Evolutionary conservation across 768 basidiomycete species (phyloP).

Genomic region (Daedaleopsis nitida): DNA sequence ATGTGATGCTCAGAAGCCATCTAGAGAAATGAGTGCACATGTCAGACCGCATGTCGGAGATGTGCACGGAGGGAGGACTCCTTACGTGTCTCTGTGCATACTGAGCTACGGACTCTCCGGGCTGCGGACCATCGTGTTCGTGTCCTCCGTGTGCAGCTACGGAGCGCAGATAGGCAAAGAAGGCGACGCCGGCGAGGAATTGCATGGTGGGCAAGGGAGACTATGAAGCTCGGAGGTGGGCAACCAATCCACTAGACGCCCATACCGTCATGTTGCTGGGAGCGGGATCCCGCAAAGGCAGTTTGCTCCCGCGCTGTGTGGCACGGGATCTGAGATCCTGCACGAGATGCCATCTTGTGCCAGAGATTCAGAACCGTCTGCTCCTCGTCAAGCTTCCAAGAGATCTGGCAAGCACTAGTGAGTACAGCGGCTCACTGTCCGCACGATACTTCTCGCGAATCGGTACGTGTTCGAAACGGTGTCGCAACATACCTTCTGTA

Average conservation of each 20-base stretch:
- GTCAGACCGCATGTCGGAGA: background rate
- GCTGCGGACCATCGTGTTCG: slow-evolving; percentile 46
- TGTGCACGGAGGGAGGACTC: slow-evolving; percentile 18
- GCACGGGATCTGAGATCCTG: background rate
- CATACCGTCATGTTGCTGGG: background rate
- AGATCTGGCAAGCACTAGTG: too few species aligned
- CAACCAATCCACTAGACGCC: background rate
- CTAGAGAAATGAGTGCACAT: slow-evolving; percentile 38
- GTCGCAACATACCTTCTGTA: too few species aligned
- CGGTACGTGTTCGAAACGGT: too few species aligned
- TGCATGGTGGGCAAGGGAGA: slow-evolving; percentile 41
- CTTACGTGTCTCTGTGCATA: slow-evolving; percentile 93
- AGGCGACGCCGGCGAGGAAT: slow-evolving; percentile 44
- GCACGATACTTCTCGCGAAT: too few species aligned
- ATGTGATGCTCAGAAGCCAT: slow-evolving; percentile 92
- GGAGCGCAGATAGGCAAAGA: slow-evolving; percentile 32
- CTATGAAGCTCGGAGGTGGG: background rate
- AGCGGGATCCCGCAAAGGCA: background rate
- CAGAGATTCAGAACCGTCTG: too few species aligned
- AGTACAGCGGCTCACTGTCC: too few species aligned
- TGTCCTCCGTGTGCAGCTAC: slow-evolving; percentile 66
- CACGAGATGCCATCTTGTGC: background rate
- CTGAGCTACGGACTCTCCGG: slow-evolving; percentile 68
- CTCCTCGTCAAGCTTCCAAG: too few species aligned
- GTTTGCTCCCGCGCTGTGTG: background rate